phyloP scores from a whole-genome alignment of 1,284 basidiomycete genomes.

The Salmacisia buchloeana region DNA sequence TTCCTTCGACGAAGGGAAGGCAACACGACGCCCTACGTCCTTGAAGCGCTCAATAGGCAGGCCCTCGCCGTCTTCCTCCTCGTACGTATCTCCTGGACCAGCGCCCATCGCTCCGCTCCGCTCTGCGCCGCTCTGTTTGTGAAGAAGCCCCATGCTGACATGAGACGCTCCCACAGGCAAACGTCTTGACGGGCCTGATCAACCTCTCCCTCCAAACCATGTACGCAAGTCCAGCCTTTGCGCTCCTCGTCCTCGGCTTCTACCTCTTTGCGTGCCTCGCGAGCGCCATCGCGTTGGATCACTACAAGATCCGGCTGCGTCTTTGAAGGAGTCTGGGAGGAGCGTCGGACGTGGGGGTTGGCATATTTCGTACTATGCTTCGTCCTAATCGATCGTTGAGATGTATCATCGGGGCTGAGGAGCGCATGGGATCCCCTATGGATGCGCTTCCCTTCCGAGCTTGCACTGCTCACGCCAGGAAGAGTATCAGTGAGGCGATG shows the following conservation, averaged over 20 bases:
- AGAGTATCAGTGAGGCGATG: no score
- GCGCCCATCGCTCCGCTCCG: not conserved
- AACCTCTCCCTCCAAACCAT: constrained; percentile 79
- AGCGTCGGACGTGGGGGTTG: no score
- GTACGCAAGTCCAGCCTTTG: constrained; percentile 61
- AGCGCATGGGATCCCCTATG: no score
- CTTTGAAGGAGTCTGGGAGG: no score
- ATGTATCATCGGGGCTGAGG: no score
- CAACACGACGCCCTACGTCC: constrained; percentile 56
- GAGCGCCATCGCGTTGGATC: constrained; percentile 14
- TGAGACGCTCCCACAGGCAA: constrained; percentile 57
- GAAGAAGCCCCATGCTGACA: not conserved
- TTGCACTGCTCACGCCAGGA: no score
- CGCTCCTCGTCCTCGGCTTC: constrained; percentile 62
- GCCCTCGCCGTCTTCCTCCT: constrained; percentile 73
- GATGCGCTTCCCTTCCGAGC: no score
- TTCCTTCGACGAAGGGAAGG: not conserved
- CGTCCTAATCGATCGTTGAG: no score
- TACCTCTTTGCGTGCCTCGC: constrained; percentile 64
- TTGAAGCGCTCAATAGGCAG: constrained; percentile 78
- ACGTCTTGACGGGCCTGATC: constrained; percentile 76
- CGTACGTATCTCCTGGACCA: no score
- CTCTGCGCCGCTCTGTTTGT: not conserved
- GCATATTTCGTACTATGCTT: no score
- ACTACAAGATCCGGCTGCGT: not conserved